A percentile compares a stretch with the other conserved stretches of the same genome.
phyloP scores from a whole-genome alignment of 2,329 filamentous ascomycete species.

The Ophiostoma sp. region DNA sequence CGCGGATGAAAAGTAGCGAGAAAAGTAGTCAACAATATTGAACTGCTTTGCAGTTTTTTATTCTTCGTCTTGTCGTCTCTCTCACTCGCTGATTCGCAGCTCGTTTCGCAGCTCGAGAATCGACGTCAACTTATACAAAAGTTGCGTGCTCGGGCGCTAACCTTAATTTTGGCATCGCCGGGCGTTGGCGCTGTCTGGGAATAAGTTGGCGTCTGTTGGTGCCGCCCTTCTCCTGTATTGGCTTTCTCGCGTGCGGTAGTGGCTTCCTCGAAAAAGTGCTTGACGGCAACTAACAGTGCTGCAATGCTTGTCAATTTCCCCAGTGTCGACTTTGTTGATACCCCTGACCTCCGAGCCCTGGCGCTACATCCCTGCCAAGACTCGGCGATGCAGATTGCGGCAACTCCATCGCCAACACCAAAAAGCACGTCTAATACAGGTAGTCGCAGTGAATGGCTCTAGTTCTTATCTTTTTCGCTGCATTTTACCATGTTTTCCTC shows the following conservation, averaged over 20 bases:
- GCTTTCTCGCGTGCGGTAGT: neutral
- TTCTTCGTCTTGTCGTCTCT: neutral
- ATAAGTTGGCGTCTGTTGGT: no score
- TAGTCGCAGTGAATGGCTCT: no score
- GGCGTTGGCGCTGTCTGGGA: neutral
- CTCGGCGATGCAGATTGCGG: slow-evolving; percentile 14
- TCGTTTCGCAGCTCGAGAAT: no score
- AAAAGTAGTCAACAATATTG: neutral
- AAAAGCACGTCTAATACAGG: no score
- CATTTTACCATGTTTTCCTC: no score
- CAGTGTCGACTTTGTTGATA: neutral
- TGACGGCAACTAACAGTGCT: no score
- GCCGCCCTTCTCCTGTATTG: neutral
- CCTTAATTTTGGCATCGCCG: neutral
- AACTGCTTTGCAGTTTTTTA: neutral
- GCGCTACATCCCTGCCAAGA: neutral
- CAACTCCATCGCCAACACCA: neutral
- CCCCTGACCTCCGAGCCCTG: neutral
- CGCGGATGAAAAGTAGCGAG: neutral
- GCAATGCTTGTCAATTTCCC: neutral
- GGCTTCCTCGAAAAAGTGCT: no score
- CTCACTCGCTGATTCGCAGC: neutral
- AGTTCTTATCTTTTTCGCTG: neutral
- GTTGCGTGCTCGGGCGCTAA: slow-evolving; percentile 20
- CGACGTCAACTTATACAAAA: slow-evolving; percentile 15